Base-by-base conservation (phyloP, 164 flowering plant species). In the grape (Vitis vinifera) region DNA sequence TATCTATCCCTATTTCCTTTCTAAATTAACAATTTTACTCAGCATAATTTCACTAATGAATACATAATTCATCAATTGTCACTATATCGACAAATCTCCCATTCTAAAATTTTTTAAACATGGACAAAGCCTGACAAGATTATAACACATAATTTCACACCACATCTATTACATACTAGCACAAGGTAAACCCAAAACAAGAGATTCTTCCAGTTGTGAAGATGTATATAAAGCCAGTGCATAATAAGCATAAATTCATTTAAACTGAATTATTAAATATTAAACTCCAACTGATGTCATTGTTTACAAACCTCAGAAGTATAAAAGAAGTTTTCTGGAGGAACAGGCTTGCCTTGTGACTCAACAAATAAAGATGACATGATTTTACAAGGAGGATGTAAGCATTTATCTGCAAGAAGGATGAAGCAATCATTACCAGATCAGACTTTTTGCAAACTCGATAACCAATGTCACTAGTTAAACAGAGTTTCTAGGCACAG, bases 301-400 rank as follows among this genome's bases (percentile, higher is more conserved):
- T 63, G 12, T 15, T 62, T 56, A 73, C 85, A 73, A 69, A 84
- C 88, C 88, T 80, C 83, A 30, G 85, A 78, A 64, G 71, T 77
- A 65, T 66, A 82, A 69, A 66, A 78, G 69, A 84, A 82, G 67
- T 64, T 77, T 65, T 73, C 75, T 30, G 73, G 73, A 59, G 65
- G 62, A 66, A 80, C 60, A 71, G 72, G 62, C 13, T 75, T 75
- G 70, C 74, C 83, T 48, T 65, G 71, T 76, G 73, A 62, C 58
- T 75, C 68, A 27, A 73, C 63, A 73, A 69, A 73, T 52, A 78
- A 67, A 29, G 82, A 66, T 68, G 82, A 73, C 51, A 62, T 73
- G 62, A 69, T 79, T 59, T 67, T 66, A 51, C 88, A 84, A 69
- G 82, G 84, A 58, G 81, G 81, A 53, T 71, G 72, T 61, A 61